Evolutionary conservation across 768 basidiomycete genomes (phyloP).

Genomic region (Mycena vitilis): DNA sequence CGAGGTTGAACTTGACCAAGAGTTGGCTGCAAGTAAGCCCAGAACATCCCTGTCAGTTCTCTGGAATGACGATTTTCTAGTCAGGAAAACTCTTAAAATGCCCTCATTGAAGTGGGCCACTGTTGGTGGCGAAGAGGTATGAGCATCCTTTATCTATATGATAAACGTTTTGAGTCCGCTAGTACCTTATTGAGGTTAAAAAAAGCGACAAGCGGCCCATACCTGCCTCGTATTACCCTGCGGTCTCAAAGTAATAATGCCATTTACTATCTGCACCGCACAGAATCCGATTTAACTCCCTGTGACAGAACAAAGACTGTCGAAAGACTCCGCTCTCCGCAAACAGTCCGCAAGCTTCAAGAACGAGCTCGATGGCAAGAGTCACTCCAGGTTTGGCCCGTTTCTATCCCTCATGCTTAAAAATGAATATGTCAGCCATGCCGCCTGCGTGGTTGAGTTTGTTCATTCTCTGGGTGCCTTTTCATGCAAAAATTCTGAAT

Average conservation of each 20-base stretch:
- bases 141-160: slow-evolving; percentile 24
- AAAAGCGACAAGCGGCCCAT: slow-evolving; percentile 63
- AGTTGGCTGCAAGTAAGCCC: slow-evolving; percentile 72
- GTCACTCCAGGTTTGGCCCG: slow-evolving; percentile 61
- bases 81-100: slow-evolving; percentile 77
- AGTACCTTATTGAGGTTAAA: slow-evolving; percentile 88
- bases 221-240: slow-evolving; percentile 67
- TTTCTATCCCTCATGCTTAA: neutral
- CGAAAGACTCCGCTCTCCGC: slow-evolving; percentile 83
- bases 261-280: neutral
- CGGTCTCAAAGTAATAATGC: slow-evolving; percentile 66
- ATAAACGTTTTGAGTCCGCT: slow-evolving; percentile 17
- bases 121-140: slow-evolving; percentile 77
- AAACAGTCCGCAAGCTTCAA: slow-evolving; percentile 67
- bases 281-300: slow-evolving; percentile 11
- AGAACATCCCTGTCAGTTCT: neutral
- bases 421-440: neutral
- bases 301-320: slow-evolving; percentile 72
- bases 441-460: neutral
- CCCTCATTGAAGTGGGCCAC: slow-evolving; percentile 80
- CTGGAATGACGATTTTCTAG: slow-evolving; percentile 49
- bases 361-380: slow-evolving; percentile 84
- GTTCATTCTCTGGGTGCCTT: neutral
- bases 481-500: slow-evolving; percentile 3
- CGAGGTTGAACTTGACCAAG: slow-evolving; percentile 78